Evolutionary conservation across 441 rosid genomes (phyloP), one percentile per base, ranked within the genome.

Genomic region (Arabidopsis hybrid): DNA sequence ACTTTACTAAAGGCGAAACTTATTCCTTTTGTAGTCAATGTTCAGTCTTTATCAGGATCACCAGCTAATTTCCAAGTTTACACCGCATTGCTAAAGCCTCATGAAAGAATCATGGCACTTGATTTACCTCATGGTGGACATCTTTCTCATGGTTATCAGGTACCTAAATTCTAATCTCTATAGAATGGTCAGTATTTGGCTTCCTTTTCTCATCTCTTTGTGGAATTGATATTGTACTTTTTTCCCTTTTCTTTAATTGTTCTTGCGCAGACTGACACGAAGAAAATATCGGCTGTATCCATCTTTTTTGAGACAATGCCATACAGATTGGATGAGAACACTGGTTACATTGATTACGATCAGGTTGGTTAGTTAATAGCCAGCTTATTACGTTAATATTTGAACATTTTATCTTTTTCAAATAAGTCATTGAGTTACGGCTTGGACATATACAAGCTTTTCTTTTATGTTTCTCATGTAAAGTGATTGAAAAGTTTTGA

Each of bases 91-190:
- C 65, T 95, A 77, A 95, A 88, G 53, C 99, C 99, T 65, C 99
- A 95, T 80, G 99, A 92, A 68, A 84, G 98, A 86, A 95, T 95
- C 78, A 92, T 95, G 99, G 97, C 98, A 3, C 97, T 95, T 79
- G 99, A 95, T 79, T 88, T 95, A 43, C 99, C 99, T 39, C 98
- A 95, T 84, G 99, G 99, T 17, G 99, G 99, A 49, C 99, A 95
- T 86, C 97, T 95, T 85, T 95, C 99, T 74, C 99, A 95, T 78
- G 98, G 98, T 82, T 95, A 92, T 79, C 98, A 95, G 98, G 99
- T 95, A 71, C 82, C 39, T 70, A 35, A 5, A 43, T 56, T 57
- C 7, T 7, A 38, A 10, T 46, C 29, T 71, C 55, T 58, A 31
- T 49, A 35, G 14, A 12, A n/a, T 6, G 36, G 4, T 57, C 71